These are phyloP conservation scores for Colletotrichum sp. DNA, from an alignment of 2,329 filamentous ascomycete species.

Conservation along the genomic window DNA sequence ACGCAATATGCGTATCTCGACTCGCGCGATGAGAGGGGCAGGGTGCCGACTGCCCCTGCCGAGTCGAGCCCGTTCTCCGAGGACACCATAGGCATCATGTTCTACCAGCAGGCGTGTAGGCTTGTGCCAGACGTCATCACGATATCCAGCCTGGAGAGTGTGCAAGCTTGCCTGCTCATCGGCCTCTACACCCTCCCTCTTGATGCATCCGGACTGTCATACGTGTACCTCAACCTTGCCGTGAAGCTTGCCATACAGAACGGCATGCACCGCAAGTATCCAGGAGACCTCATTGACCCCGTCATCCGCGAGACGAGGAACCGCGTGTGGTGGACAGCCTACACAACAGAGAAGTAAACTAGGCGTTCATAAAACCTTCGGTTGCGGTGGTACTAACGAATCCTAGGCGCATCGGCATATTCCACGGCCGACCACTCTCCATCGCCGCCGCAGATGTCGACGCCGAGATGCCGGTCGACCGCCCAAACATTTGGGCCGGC, in stretches of 20 bases:
- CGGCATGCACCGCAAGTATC: slow-evolving; percentile 61
- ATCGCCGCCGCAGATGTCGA: slow-evolving; percentile 58
- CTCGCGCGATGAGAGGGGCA: slow-evolving; percentile 24
- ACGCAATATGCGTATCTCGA: slow-evolving; percentile 57
- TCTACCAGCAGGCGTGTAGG: slow-evolving; percentile 61
- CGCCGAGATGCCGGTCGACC: slow-evolving; percentile 54
- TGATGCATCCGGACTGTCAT: slow-evolving; percentile 61
- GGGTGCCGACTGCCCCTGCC: slow-evolving; percentile 20
- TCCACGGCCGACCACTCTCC: slow-evolving; percentile 61
- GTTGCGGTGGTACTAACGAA: slow-evolving; percentile 7
- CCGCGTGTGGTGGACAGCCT: slow-evolving; percentile 62
- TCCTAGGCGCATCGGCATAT: slow-evolving; percentile 56
- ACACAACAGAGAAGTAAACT: slow-evolving; percentile 58
- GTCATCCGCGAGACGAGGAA: slow-evolving; percentile 57
- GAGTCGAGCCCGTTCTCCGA: slow-evolving; percentile 41
- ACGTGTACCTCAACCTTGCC: slow-evolving; percentile 61
- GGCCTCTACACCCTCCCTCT: slow-evolving; percentile 61
- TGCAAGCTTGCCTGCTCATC: slow-evolving; percentile 62
- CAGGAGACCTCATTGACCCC: slow-evolving; percentile 50
- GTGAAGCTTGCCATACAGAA: slow-evolving; percentile 65
- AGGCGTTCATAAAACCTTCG: too few species aligned
- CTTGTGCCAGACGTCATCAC: slow-evolving; percentile 63
- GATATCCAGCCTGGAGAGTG: slow-evolving; percentile 60
- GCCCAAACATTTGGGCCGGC: slow-evolving; percentile 45
- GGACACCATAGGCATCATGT: slow-evolving; percentile 58